phyloP scores from a whole-genome alignment of 2,329 filamentous ascomycete genomes.

The Paracorniculantispora psalliotae region DNA sequence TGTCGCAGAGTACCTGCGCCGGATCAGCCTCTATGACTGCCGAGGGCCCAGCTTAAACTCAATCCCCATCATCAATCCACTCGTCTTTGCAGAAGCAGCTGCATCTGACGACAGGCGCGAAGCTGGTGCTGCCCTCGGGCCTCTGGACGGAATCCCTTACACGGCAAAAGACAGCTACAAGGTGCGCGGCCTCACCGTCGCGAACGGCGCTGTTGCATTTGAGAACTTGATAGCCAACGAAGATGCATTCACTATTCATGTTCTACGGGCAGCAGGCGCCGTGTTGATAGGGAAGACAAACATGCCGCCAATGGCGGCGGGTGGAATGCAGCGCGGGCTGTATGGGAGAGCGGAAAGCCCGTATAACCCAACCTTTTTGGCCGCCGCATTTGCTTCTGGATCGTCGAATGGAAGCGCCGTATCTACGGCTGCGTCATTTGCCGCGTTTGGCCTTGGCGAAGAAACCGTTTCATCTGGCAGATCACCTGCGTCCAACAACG shows the following conservation, averaged over 20 bases:
- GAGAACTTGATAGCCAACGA: conserved; percentile 42
- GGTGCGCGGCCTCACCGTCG: conserved; percentile 47
- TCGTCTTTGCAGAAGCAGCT: conserved; percentile 24
- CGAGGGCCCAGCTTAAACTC: conserved; percentile 23
- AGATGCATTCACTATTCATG: conserved; percentile 46
- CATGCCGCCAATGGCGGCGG: conserved; percentile 44
- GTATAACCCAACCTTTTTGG: conserved; percentile 47
- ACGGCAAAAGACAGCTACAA: conserved; percentile 56
- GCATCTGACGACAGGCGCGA: conserved; percentile 25
- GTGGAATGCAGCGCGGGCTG: conserved; percentile 50
- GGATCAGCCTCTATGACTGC: conserved; percentile 23
- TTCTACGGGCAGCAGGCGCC: conserved; percentile 43
- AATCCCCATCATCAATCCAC: conserved; percentile 22
- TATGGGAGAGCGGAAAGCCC: conserved; percentile 52
- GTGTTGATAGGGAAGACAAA: conserved; percentile 35
- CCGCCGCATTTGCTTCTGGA: conserved; percentile 49
- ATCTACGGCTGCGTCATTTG: conserved; percentile 44
- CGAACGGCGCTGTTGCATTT: conserved; percentile 51
- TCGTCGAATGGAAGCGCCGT: conserved; percentile 51
- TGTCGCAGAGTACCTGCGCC: conserved; percentile 22
- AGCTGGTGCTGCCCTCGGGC: conserved; percentile 7
- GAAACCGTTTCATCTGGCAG: conserved; percentile 52
- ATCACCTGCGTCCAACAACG: conserved; percentile 50
- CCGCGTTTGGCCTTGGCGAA: conserved; percentile 45
- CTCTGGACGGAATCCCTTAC: conserved; percentile 52